Base-by-base conservation (phyloP, 176 grass and related monocot species). In the Triticum turgidum region DNA sequence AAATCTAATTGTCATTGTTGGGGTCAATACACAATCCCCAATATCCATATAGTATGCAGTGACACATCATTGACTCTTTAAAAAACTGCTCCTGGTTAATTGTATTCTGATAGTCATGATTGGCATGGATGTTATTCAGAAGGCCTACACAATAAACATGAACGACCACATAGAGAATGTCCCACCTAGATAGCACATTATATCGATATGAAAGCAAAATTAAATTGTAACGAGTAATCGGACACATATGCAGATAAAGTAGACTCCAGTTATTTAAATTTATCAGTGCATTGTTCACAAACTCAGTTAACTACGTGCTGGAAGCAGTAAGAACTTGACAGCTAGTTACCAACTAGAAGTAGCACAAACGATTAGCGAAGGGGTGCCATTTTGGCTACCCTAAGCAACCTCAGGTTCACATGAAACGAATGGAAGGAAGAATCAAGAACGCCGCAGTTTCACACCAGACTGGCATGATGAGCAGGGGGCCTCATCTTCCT, bases 81-180 rank as follows among this genome's bases (percentile, higher is more conserved):
- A 66, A 72, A 37, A 74, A 21, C 47, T 76, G 22, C 73, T 90
- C 82, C 2, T 62, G 78, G 69, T 78, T 85, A 73, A 86, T 75
- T 85, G 73, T 89, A 87, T 61, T 45, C 61, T 25, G 80, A 80
- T 24, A 80, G 2, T 80, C 87, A 63, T 92, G 65, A 51, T 80
- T 64, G 17, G 33, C 39, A 44, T 83, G 73, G 20, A 83, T 18
- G 51, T 54, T 54, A 61, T 83, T 84, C 35, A 89, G 79, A 76
- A 97, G 88, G 20, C 65, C 90, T 93, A 34, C 90, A 97, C 18
- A n/a, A 70, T n/a, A 39, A 70, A 20, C 88, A 94, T 75, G 24
- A 97, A 74, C n/a, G 90, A 97, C 79, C 91, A 97, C 42, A 97
- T 17, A 34, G 33, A 92, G 80, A 94, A 97, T 39, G 92, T 97